These are phyloP conservation scores for Adiantum capillusveneris DNA, from an alignment of 75 land plant genomes.

Conservation along the genomic window DNA sequence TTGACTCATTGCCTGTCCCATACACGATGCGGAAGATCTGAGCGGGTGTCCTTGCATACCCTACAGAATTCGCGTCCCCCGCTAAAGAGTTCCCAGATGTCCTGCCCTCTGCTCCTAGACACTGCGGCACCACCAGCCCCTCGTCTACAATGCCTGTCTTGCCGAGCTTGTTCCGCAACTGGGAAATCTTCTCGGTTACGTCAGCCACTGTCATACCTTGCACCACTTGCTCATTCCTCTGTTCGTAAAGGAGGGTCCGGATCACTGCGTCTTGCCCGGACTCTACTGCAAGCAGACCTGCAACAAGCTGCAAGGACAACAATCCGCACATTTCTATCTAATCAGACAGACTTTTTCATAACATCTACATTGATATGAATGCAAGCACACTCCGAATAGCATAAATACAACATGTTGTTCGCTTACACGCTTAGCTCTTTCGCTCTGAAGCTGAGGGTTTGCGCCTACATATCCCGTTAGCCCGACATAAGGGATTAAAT, in stretches of 20 bases:
- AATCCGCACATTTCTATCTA: not conserved
- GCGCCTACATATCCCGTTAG: conserved; percentile 81
- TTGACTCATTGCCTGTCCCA: conserved; percentile 31
- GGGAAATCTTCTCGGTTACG: conserved; percentile 47
- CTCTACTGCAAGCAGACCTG: conserved; percentile 72
- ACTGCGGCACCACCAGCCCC: conserved; percentile 42
- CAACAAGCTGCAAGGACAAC: conserved; percentile 40
- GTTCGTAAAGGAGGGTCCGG: conserved; percentile 42
- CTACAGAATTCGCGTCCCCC: conserved; percentile 38
- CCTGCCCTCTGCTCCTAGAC: conserved; percentile 41
- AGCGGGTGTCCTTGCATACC: conserved; percentile 45
- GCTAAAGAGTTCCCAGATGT: conserved; percentile 40
- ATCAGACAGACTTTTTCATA: not conserved
- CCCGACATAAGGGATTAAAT: conserved; percentile 76
- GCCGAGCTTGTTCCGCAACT: conserved; percentile 43
- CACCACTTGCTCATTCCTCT: conserved; percentile 26
- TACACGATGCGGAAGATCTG: conserved; percentile 69
- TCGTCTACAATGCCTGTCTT: conserved; percentile 43
- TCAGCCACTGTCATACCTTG: conserved; percentile 50
- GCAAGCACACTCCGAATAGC: no score
- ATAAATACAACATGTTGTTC: no score
- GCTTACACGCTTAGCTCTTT: conserved; percentile 41
- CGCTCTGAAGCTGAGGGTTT: conserved; percentile 36
- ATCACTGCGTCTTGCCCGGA: conserved; percentile 81
- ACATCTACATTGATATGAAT: no score